Conservation (phyloP, 805 yeast species). For the Ogataea polymorpha region DNA sequence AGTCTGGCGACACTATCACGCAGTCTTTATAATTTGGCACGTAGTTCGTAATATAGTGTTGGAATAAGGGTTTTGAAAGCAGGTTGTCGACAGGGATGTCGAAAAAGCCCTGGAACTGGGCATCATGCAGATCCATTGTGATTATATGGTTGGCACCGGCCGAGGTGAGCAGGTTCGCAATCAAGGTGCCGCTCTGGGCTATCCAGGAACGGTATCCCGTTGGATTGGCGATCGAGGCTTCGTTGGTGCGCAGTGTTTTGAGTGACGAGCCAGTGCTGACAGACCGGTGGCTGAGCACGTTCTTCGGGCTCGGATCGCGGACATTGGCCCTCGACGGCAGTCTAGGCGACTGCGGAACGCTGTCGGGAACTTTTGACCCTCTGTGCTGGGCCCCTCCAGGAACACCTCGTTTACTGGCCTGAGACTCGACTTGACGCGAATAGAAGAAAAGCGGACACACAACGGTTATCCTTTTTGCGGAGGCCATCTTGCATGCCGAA, state of each 20-base stretch:
- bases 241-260: slow-evolving; percentile 20
- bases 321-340: slow-evolving; percentile 32
- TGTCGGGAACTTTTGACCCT: slow-evolving; percentile 31
- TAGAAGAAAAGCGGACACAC: slow-evolving; percentile 93
- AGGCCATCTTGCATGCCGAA: slow-evolving; percentile 90
- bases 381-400: slow-evolving; percentile 43
- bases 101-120: slow-evolving; percentile 97
- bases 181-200: slow-evolving; percentile 89
- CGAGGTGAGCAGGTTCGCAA: slow-evolving; percentile 81
- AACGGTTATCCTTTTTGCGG: slow-evolving; percentile 85
- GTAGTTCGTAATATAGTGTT: slow-evolving; percentile 73
- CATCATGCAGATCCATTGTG: slow-evolving; percentile 97
- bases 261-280: slow-evolving; percentile 6
- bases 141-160: slow-evolving; percentile 97
- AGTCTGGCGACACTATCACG: slow-evolving; percentile 95
- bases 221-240: slow-evolving; percentile 37
- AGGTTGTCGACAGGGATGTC: slow-evolving; percentile 94
- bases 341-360: slow-evolving; percentile 47
- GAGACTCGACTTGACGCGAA: slow-evolving; percentile 93
- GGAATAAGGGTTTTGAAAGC: slow-evolving; percentile 82
- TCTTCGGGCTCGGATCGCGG: slow-evolving; percentile 15
- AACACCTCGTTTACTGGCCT: slow-evolving; percentile 74
- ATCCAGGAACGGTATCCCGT: slow-evolving; percentile 88
- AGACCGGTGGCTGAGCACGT: slow-evolving; percentile 8
- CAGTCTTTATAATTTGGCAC: slow-evolving; percentile 81